phyloP scores from a whole-genome alignment of 257 asterid species.

The Primulina huaijiensis region DNA sequence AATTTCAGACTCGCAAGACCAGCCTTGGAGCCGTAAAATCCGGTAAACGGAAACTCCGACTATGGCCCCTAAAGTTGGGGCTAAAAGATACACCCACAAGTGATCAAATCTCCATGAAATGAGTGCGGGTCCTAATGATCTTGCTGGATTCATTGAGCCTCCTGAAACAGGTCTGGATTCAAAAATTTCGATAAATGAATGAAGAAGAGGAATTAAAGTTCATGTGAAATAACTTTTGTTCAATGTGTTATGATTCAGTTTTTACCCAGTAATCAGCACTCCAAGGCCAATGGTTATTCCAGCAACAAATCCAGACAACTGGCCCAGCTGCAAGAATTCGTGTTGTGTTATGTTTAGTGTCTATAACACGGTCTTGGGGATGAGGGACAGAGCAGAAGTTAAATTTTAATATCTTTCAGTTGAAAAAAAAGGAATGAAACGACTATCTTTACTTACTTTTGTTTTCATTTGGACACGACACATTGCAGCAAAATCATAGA shows the following conservation, averaged over 20 bases:
- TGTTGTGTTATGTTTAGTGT: neutral
- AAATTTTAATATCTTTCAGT: no score
- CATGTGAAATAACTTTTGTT: neutral
- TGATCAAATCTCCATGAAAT: conserved; percentile 59
- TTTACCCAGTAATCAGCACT: conserved; percentile 82
- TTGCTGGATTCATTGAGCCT: conserved; percentile 94
- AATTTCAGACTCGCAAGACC: conserved; percentile 47
- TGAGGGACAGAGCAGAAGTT: neutral
- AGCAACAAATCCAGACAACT: conserved; percentile 58
- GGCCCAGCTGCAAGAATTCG: conserved; percentile 36
- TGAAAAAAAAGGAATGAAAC: no score
- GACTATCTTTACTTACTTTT: no score
- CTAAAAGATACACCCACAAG: conserved; percentile 73
- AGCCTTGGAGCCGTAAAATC: conserved; percentile 67
- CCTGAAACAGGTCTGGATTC: conserved; percentile 77
- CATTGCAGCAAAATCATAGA: no score
- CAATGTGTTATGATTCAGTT: neutral
- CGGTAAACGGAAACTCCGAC: conserved; percentile 61
- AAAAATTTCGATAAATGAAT: neutral
- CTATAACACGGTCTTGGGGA: neutral
- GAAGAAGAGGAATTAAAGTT: neutral
- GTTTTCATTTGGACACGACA: no score
- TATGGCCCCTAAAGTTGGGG: conserved; percentile 72
- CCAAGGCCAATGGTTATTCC: conserved; percentile 79
- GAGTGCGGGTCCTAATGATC: conserved; percentile 90